Evolutionary conservation across 2,329 filamentous ascomycete species (phyloP).

Genomic region (Cladophialophora carrionii): DNA sequence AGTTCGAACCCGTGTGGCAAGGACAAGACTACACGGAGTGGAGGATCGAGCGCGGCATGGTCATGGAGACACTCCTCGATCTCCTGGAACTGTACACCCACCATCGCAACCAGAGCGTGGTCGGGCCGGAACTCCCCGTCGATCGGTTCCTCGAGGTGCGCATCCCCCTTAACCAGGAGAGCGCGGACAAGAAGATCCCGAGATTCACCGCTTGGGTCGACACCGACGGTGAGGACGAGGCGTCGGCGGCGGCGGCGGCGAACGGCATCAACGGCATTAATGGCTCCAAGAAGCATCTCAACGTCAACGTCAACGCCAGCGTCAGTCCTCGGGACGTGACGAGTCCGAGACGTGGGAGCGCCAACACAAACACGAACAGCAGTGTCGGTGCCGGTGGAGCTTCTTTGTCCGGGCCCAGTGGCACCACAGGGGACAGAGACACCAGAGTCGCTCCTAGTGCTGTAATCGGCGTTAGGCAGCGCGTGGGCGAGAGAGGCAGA

Average conservation of each 20-base stretch:
- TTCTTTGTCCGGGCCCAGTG: neutral
- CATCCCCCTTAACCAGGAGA: slow-evolving; percentile 82
- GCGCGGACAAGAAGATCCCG: slow-evolving; percentile 63
- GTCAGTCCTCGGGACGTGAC: slow-evolving; percentile 34
- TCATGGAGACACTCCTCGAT: slow-evolving; percentile 81
- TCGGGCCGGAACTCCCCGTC: slow-evolving; percentile 72
- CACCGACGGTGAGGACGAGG: slow-evolving; percentile 26
- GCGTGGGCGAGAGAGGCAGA: slow-evolving; percentile 50
- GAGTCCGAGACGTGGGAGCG: slow-evolving; percentile 18
- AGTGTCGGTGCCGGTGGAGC: slow-evolving; percentile 10
- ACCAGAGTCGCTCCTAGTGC: neutral
- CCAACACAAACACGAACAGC: slow-evolving; percentile 12
- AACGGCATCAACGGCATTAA: slow-evolving; percentile 17
- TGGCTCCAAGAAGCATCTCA: slow-evolving; percentile 4
- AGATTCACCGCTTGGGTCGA: slow-evolving; percentile 63
- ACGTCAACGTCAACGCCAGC: slow-evolving; percentile 16
- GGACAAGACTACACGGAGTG: slow-evolving; percentile 56
- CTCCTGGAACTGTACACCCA: slow-evolving; percentile 91
- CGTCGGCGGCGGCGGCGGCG: no score
- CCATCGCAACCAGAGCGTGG: slow-evolving; percentile 71
- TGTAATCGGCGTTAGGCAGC: slow-evolving; percentile 28
- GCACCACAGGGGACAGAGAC: neutral
- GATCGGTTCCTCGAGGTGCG: slow-evolving; percentile 83
- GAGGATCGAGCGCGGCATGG: slow-evolving; percentile 51
- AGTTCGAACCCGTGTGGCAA: slow-evolving; percentile 55